phyloP scores from a whole-genome alignment of 2,329 filamentous ascomycete genomes.

The Monilinia vaccinii-corymbosi region DNA sequence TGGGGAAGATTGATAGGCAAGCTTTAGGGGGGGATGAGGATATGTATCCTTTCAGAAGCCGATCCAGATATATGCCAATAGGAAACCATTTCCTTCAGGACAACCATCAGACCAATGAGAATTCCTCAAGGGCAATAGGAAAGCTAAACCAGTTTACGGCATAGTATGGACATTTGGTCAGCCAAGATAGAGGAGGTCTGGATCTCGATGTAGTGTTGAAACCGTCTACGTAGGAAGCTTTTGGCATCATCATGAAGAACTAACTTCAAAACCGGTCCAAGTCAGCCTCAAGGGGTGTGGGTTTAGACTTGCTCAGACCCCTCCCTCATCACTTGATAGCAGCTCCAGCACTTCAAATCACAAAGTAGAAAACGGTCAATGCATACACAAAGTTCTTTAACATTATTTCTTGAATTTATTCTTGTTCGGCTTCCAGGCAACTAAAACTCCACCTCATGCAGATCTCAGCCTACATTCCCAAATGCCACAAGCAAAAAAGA shows the following conservation, averaged over 20 bases:
- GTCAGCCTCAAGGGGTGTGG: background rate
- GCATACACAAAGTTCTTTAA: background rate
- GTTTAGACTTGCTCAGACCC: background rate
- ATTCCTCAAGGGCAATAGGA: too few relatives aligned
- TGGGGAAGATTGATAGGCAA: too few relatives aligned
- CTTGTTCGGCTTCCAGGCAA: background rate
- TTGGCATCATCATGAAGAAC: too few relatives aligned
- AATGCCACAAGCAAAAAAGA: background rate
- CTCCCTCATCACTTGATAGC: background rate
- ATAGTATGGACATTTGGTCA: too few relatives aligned
- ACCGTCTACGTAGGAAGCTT: too few relatives aligned
- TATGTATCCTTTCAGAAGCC: too few relatives aligned
- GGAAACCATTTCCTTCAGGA: too few relatives aligned
- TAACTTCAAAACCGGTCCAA: background rate
- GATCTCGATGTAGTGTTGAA: background rate
- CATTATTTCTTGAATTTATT: background rate
- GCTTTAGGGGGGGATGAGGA: too few relatives aligned
- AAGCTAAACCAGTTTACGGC: too few relatives aligned
- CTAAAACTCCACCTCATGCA: background rate
- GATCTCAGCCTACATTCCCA: background rate
- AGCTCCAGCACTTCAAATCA: background rate
- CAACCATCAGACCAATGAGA: too few relatives aligned
- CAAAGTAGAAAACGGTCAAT: background rate
- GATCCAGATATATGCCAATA: too few relatives aligned
- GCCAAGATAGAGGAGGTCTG: background rate